phyloP scores from a whole-genome alignment of 73 alveolate species.

The Stentor coeruleus region DNA sequence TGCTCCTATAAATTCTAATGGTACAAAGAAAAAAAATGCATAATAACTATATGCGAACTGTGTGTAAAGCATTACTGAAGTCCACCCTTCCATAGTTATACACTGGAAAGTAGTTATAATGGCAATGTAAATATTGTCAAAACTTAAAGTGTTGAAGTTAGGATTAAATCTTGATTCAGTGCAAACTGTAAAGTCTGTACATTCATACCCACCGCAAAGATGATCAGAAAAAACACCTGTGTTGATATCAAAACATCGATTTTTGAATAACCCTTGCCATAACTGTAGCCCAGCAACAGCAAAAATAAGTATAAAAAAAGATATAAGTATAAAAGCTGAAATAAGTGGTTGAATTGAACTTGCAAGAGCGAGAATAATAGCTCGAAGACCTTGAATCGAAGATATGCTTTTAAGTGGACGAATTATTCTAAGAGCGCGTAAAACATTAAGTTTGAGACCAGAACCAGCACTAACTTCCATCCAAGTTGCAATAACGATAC shows the following conservation, averaged over 20 bases:
- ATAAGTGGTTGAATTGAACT: slow-evolving; percentile 70
- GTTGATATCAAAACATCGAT: slow-evolving; percentile 63
- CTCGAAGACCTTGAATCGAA: slow-evolving; percentile 72
- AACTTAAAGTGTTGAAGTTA: slow-evolving; percentile 56
- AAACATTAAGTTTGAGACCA: slow-evolving; percentile 43
- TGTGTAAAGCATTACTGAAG: slow-evolving; percentile 60
- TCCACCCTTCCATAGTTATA: slow-evolving; percentile 92
- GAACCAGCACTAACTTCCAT: slow-evolving; percentile 31
- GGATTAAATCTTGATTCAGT: slow-evolving; percentile 76
- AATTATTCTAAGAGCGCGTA: slow-evolving; percentile 82
- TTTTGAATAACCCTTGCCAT: slow-evolving; percentile 64
- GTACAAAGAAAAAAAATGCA: slow-evolving; percentile 61
- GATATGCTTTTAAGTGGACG: slow-evolving; percentile 90
- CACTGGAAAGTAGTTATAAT: slow-evolving; percentile 69
- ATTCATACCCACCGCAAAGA: slow-evolving; percentile 51
- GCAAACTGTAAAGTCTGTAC: slow-evolving; percentile 63
- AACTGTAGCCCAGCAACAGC: slow-evolving; percentile 89
- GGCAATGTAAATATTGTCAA: slow-evolving; percentile 75
- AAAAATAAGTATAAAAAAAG: slow-evolving; percentile 77
- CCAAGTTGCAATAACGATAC: slow-evolving; percentile 75
- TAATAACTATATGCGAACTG: slow-evolving; percentile 54
- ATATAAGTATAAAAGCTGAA: slow-evolving; percentile 66
- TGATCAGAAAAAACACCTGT: slow-evolving; percentile 48
- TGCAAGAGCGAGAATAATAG: slow-evolving; percentile 70
- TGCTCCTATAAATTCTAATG: slow-evolving; percentile 68